Percentiles rank a stretch among this genome's conserved stretches.
Conservation (phyloP, 805 yeast genomes). For the Kuraishia ogatae region DNA sequence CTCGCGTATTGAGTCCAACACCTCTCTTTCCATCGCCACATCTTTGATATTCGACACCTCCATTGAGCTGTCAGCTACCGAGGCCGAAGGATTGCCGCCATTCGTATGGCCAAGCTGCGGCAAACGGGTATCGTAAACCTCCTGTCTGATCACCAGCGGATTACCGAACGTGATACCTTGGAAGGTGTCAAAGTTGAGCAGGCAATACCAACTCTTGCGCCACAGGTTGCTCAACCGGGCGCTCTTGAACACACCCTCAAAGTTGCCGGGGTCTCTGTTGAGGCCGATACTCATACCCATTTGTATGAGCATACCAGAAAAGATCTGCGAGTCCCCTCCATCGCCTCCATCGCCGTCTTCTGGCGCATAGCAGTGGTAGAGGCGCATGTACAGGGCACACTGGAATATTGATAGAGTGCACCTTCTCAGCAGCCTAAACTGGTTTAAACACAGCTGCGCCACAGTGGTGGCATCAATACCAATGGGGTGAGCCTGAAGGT, state of each 20-base stretch:
- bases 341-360: conserved; percentile 53
- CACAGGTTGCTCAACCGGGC: conserved; percentile 31
- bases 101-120: conserved; percentile 26
- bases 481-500: conserved; percentile 36
- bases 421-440: conserved; percentile 39
- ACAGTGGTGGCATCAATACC: conserved; percentile 34
- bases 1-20: conserved; percentile 22
- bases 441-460: conserved; percentile 47
- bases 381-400: conserved; percentile 40
- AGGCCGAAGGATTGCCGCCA: conserved; percentile 6
- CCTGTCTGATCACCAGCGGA: conserved; percentile 28
- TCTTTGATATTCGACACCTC: conserved; percentile 28
- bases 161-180: conserved; percentile 41
- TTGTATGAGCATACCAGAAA: conserved; percentile 47
- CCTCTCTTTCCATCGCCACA: conserved; percentile 30
- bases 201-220: conserved; percentile 51
- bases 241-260: conserved; percentile 15
- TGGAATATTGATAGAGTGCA: conserved; percentile 45
- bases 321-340: conserved; percentile 50
- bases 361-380: conserved; percentile 40
- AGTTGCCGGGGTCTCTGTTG: conserved; percentile 57
- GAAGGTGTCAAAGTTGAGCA: conserved; percentile 35
- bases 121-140: conserved; percentile 40
- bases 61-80: conserved; percentile 1
- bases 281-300: conserved; percentile 63